These are phyloP conservation scores for Globisporangium lucens DNA, from an alignment of 352 stramenopile species.

Conservation along the genomic window DNA sequence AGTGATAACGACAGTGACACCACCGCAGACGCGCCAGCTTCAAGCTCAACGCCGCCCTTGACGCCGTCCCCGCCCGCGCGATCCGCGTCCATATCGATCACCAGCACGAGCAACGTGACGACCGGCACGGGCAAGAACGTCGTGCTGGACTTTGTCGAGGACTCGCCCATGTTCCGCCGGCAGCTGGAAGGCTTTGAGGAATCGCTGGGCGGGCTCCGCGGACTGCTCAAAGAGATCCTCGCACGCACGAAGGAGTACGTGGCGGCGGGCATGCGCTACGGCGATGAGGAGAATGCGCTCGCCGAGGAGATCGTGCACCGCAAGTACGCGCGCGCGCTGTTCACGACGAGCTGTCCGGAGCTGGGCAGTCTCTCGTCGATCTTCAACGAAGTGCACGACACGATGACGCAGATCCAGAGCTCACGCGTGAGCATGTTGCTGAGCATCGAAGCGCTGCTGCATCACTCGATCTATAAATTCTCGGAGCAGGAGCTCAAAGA, in stretches of 20 bases:
- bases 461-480: conserved; percentile 63
- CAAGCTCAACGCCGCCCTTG: background rate
- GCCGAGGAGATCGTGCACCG: conserved; percentile 69
- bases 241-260: conserved; percentile 77
- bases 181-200: conserved; percentile 82
- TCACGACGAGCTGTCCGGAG: conserved; percentile 75
- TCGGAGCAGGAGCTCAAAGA: conserved; percentile 76
- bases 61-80: background rate
- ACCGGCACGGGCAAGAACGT: conserved; percentile 64
- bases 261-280: conserved; percentile 53
- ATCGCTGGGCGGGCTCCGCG: conserved; percentile 57
- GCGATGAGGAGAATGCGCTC: conserved; percentile 65
- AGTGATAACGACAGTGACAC: background rate
- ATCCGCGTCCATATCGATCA: conserved; percentile 18
- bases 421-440: conserved; percentile 82
- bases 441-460: conserved; percentile 74
- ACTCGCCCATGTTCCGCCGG: conserved; percentile 84
- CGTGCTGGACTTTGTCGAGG: conserved; percentile 81
- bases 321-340: conserved; percentile 82
- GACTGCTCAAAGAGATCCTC: conserved; percentile 70
- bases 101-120: conserved; percentile 23
- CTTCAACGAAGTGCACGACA: conserved; percentile 84
- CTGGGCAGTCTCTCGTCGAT: conserved; percentile 71
- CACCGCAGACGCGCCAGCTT: background rate
- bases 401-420: conserved; percentile 74